Percentiles rank a stretch among this genome's conserved stretches.
Conservation (phyloP, 2,329 filamentous ascomycete genomes). For the Sarocladium kiliense region DNA sequence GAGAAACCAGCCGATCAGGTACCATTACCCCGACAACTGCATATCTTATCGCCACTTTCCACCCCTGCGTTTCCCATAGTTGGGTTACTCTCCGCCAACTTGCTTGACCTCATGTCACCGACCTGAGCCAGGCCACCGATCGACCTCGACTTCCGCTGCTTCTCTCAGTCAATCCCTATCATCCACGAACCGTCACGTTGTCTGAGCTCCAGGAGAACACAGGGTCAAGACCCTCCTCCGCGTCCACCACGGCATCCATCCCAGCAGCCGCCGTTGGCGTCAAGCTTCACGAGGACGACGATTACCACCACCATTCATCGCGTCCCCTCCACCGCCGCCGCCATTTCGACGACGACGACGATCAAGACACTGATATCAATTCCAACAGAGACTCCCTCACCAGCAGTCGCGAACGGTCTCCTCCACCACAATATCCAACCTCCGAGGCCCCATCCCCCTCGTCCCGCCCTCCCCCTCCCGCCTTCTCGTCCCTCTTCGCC, state of each 20-base stretch:
- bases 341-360: conserved; percentile 17
- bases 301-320: conserved; percentile 18
- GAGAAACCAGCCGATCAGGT: too few relatives aligned
- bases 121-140: background rate
- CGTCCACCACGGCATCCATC: conserved; percentile 5
- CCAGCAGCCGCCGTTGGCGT: background rate
- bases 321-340: conserved; percentile 15
- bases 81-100: background rate
- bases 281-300: conserved; percentile 21
- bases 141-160: background rate
- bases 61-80: background rate
- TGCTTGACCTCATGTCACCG: background rate
- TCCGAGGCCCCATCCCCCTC: conserved; percentile 49
- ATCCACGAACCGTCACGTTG: conserved; percentile 29
- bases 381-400: conserved; percentile 13
- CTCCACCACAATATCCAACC: conserved; percentile 55
- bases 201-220: conserved; percentile 19
- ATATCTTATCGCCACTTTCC: background rate
- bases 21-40: background rate
- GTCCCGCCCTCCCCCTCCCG: conserved; percentile 50
- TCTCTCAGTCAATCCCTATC: background rate
- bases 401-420: conserved; percentile 36
- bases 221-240: conserved; percentile 2
- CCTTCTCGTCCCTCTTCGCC: conserved; percentile 57
- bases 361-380: conserved; percentile 15